Percentiles rank a stretch among this genome's conserved stretches.
These are phyloP conservation scores for Batkoa obscura DNA, from an alignment of 371 early-diverging fungal species.

Conservation along the genomic window DNA sequence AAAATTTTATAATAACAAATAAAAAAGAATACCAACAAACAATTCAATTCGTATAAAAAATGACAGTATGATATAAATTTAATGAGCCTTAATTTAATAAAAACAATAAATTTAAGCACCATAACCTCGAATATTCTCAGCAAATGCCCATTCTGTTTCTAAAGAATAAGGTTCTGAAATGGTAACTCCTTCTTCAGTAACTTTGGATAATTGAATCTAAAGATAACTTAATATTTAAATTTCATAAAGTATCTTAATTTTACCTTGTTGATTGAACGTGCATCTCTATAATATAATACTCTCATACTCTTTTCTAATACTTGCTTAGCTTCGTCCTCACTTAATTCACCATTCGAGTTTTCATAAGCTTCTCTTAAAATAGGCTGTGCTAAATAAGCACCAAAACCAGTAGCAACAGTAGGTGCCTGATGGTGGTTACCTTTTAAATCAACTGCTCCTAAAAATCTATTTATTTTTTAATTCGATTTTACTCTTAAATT, in stretches of 20 bases:
- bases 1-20: too few relatives aligned
- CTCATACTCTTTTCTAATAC: slow-evolving; percentile 83
- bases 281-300: slow-evolving; percentile 94
- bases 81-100: too few relatives aligned
- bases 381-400: slow-evolving; percentile 89
- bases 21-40: too few relatives aligned
- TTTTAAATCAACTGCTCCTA: slow-evolving; percentile 88
- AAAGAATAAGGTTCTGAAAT: slow-evolving; percentile 77
- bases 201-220: slow-evolving; percentile 79
- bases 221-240: background rate
- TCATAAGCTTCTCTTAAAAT: slow-evolving; percentile 85
- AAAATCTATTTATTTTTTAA: slow-evolving; percentile 34
- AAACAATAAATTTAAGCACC: slow-evolving; percentile 41
- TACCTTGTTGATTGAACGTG: slow-evolving; percentile 86
- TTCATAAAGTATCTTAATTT: background rate
- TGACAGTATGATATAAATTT: too few relatives aligned
- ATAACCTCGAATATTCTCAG: slow-evolving; percentile 75
- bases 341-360: slow-evolving; percentile 59
- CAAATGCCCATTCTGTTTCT: slow-evolving; percentile 87
- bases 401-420: slow-evolving; percentile 95
- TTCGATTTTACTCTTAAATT: background rate
- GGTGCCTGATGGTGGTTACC: slow-evolving; percentile 88
- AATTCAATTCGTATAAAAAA: too few relatives aligned
- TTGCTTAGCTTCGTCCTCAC: slow-evolving; percentile 81
- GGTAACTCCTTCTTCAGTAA: slow-evolving; percentile 59